These are phyloP conservation scores for Glaciozyma martinii DNA, from an alignment of 768 basidiomycete species.

Conservation along the genomic window DNA sequence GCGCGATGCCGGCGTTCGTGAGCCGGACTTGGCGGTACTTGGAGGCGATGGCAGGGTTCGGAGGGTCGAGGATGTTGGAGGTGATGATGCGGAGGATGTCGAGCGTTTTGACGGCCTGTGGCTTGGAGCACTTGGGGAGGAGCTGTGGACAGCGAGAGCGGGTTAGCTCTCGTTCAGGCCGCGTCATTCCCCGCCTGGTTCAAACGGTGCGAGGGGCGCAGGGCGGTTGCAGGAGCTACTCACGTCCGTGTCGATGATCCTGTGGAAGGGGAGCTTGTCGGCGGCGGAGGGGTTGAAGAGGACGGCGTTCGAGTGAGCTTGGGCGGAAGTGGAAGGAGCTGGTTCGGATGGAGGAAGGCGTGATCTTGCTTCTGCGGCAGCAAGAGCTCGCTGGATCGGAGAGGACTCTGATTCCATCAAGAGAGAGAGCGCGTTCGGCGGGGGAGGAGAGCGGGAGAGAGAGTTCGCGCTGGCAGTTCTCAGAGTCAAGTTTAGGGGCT, in stretches of 20 bases:
- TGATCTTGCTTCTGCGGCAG: not conserved
- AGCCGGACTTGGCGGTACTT: slow-evolving; percentile 28
- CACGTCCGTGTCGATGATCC: slow-evolving; percentile 1
- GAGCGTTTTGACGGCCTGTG: slow-evolving; percentile 25
- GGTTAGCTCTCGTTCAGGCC: too few relatives aligned
- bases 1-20: slow-evolving; percentile 14
- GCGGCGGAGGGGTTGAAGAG: not conserved
- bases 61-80: slow-evolving; percentile 24
- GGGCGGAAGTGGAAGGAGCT: not conserved
- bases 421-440: too few relatives aligned
- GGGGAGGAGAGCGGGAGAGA: too few relatives aligned
- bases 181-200: not conserved
- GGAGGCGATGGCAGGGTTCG: slow-evolving; percentile 12
- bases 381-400: not conserved
- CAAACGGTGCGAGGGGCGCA: not conserved
- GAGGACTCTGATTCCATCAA: too few relatives aligned
- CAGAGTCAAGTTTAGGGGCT: too few relatives aligned
- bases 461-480: too few relatives aligned
- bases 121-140: slow-evolving; percentile 19
- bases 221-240: not conserved
- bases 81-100: slow-evolving; percentile 10
- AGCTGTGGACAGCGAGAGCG: too few relatives aligned
- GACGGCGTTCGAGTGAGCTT: not conserved
- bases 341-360: not conserved
- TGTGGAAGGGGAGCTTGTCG: slow-evolving; percentile 8